Conservation (phyloP, 176 grass and related monocot species). For the Musa acuminata region DNA sequence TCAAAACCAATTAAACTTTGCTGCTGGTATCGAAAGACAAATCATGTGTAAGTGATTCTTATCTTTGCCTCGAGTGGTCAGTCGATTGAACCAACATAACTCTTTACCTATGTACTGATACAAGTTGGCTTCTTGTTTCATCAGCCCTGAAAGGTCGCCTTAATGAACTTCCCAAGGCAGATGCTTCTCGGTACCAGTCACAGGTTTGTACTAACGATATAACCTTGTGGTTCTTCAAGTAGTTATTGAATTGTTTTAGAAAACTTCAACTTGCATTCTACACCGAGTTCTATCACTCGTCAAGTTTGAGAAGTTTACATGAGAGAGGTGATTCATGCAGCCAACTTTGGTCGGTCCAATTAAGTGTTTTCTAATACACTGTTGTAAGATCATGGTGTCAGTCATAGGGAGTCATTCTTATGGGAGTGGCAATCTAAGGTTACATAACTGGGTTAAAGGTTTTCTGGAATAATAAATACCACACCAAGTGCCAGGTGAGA, state of each 20-base stretch:
- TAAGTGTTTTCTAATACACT: too few species aligned
- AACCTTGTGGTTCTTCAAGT: neutral
- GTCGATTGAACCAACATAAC: neutral
- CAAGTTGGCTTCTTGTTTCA: neutral
- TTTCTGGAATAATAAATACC: too few species aligned
- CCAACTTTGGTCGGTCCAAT: too few species aligned
- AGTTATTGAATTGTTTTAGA: neutral
- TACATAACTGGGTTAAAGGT: too few species aligned
- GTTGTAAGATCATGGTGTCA: too few species aligned
- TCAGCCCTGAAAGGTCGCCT: slow-evolving; percentile 8
- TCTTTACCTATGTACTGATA: neutral
- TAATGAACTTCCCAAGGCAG: slow-evolving; percentile 10
- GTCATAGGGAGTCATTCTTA: too few species aligned
- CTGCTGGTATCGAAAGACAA: slow-evolving; percentile 6
- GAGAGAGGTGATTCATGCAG: too few species aligned
- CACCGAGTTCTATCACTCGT: too few species aligned
- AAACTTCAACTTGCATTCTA: neutral
- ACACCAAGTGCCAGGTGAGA: too few species aligned
- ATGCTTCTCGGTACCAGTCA: slow-evolving; percentile 2
- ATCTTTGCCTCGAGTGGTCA: neutral
- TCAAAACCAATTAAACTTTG: slow-evolving; percentile 2
- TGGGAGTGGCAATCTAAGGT: neutral
- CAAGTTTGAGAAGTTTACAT: too few species aligned
- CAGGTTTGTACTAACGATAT: neutral
- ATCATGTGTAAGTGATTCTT: slow-evolving; percentile 1